Percentiles rank a stretch among this genome's conserved stretches.
Conservation (phyloP, 371 early-diverging fungal species). For the Mortierella sp. region DNA sequence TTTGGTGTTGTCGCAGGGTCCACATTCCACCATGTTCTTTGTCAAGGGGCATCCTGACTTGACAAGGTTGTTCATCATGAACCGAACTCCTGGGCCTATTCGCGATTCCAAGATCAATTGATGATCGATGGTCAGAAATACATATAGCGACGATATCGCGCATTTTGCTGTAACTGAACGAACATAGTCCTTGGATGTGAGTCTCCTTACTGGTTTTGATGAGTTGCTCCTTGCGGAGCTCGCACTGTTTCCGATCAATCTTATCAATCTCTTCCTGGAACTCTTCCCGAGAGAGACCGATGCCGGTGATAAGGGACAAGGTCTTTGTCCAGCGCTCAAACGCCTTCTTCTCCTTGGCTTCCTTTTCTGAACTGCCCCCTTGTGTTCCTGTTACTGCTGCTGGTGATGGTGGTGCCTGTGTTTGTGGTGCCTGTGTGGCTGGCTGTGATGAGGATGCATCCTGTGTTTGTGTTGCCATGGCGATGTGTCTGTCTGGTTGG, state of each 20-base stretch:
- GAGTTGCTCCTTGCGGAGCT: constrained; percentile 79
- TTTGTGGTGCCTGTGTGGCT: background rate
- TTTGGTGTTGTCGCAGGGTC: constrained; percentile 84
- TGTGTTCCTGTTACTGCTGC: constrained; percentile 5
- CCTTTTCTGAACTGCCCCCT: constrained; percentile 26
- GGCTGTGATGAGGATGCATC: constrained; percentile 8
- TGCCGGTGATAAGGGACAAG: constrained; percentile 71
- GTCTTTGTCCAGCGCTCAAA: constrained; percentile 74
- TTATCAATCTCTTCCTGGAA: constrained; percentile 66
- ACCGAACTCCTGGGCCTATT: constrained; percentile 85
- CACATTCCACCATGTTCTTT: constrained; percentile 78
- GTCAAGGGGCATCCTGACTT: constrained; percentile 78
- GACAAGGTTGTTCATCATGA: constrained; percentile 85
- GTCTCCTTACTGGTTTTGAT: constrained; percentile 74
- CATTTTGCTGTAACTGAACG: background rate
- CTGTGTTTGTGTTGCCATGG: constrained; percentile 19
- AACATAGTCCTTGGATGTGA: background rate
- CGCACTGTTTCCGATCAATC: constrained; percentile 75
- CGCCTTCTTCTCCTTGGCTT: constrained; percentile 34
- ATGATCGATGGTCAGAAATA: background rate
- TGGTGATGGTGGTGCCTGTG: background rate
- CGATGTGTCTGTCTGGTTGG: background rate
- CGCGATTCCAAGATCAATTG: background rate
- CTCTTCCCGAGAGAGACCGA: constrained; percentile 70
- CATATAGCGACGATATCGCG: background rate